These are phyloP conservation scores for Solanum ossicruentum DNA, from an alignment of 257 asterid genomes.

Conservation along the genomic window DNA sequence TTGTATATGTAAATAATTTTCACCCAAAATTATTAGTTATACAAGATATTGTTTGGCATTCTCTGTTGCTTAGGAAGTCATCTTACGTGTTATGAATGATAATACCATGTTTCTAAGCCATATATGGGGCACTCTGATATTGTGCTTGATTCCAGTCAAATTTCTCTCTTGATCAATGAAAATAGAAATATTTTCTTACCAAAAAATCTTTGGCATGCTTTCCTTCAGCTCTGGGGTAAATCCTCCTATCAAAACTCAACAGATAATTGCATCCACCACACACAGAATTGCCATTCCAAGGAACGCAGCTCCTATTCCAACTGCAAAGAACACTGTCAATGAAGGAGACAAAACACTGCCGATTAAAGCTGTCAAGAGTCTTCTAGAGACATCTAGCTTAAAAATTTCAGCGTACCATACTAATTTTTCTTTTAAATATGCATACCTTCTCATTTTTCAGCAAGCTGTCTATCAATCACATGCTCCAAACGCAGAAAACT, in stretches of 20 bases:
- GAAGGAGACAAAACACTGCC: slow-evolving; percentile 21
- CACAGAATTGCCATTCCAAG: slow-evolving; percentile 15
- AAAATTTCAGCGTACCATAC: slow-evolving; percentile 37
- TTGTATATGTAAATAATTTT: neutral
- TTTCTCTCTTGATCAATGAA: neutral
- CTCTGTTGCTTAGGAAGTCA: neutral
- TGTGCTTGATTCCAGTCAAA: neutral
- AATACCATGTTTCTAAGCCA: neutral
- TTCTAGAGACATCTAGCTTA: slow-evolving; percentile 20
- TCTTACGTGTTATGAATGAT: neutral
- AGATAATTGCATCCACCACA: slow-evolving; percentile 21
- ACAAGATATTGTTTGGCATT: neutral
- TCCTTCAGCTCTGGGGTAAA: slow-evolving; percentile 25
- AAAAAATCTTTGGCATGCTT: slow-evolving; percentile 2
- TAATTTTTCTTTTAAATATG: neutral
- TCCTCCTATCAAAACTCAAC: slow-evolving; percentile 24
- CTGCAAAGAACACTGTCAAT: slow-evolving; percentile 10
- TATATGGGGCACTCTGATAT: neutral
- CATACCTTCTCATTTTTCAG: neutral
- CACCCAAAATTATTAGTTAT: neutral
- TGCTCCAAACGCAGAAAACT: slow-evolving; percentile 13
- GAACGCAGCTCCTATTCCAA: slow-evolving; percentile 11
- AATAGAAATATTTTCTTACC: neutral
- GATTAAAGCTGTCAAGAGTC: slow-evolving; percentile 18
- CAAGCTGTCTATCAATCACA: neutral